These are phyloP conservation scores for Scedosporium dehoogii DNA, from an alignment of 2,329 filamentous ascomycete species.

Conservation along the genomic window DNA sequence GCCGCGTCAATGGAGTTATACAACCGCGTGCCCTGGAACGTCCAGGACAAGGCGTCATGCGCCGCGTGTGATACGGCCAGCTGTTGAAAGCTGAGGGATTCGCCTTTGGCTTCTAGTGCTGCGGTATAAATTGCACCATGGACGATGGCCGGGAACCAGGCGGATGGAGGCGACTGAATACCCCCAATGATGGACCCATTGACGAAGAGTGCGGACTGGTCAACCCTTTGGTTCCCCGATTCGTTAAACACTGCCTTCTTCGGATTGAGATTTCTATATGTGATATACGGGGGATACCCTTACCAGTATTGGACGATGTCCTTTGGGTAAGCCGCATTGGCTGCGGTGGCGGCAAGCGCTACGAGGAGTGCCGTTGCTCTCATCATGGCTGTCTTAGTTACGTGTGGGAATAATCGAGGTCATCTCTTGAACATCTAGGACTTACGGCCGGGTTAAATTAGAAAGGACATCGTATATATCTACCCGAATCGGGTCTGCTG, in stretches of 20 bases:
- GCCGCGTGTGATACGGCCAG: slow-evolving; percentile 10
- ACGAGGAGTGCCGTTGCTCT: neutral
- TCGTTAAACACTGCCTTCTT: neutral
- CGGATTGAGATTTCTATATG: neutral
- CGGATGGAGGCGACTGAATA: neutral
- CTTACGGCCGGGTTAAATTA: too few species aligned
- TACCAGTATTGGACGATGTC: slow-evolving; percentile 1
- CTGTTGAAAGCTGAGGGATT: slow-evolving; percentile 8
- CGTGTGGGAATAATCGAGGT: too few species aligned
- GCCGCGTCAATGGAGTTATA: slow-evolving; percentile 7
- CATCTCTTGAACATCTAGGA: too few species aligned
- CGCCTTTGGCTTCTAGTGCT: slow-evolving; percentile 5
- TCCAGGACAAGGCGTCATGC: slow-evolving; percentile 9
- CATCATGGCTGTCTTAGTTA: too few species aligned
- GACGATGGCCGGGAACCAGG: slow-evolving; percentile 1
- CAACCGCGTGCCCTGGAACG: slow-evolving; percentile 8
- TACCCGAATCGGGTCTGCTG: too few species aligned
- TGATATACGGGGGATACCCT: neutral
- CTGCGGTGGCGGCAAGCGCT: neutral
- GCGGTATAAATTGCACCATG: slow-evolving; percentile 6
- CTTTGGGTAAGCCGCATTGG: neutral
- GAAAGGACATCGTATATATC: too few species aligned
- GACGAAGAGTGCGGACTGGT: neutral
- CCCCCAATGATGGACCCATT: slow-evolving; percentile 1
- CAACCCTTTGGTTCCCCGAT: neutral